These are phyloP conservation scores for Auricularia sp. DNA, from an alignment of 768 basidiomycete genomes.

Conservation along the genomic window DNA sequence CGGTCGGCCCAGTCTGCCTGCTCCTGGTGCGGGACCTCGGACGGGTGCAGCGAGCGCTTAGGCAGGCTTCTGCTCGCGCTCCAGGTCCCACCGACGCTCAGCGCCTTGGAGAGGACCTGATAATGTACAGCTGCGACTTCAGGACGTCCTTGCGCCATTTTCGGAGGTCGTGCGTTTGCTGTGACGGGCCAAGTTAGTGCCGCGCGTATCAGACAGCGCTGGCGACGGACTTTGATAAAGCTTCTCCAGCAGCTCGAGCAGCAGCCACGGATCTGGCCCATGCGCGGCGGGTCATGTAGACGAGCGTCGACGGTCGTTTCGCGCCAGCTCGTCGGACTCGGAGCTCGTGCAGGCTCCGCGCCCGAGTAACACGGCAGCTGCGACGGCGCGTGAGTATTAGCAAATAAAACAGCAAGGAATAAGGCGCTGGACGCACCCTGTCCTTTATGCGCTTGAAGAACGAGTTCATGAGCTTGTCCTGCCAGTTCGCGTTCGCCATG, in stretches of 20 bases:
- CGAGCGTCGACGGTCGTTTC: conserved; percentile 65
- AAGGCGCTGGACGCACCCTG: background rate
- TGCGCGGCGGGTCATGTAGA: conserved; percentile 65
- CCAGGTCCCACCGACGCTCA: conserved; percentile 67
- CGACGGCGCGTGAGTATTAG: background rate
- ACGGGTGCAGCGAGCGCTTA: conserved; percentile 18
- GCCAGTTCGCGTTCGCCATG: background rate
- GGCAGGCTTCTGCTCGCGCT: conserved; percentile 29
- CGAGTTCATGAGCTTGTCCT: conserved; percentile 3
- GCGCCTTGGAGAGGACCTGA: conserved; percentile 67
- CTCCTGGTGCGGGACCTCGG: conserved; percentile 13
- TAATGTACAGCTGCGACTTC: conserved; percentile 77
- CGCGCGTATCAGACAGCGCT: background rate
- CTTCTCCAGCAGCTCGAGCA: conserved; percentile 70
- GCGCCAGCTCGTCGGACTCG: conserved; percentile 65
- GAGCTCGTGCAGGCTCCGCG: conserved; percentile 51
- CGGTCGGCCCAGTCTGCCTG: conserved; percentile 46
- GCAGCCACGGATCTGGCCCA: conserved; percentile 70
- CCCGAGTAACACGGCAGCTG: conserved; percentile 86
- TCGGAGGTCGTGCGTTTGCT: conserved; percentile 47
- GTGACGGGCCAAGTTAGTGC: background rate
- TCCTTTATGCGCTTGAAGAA: background rate
- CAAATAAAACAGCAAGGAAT: background rate
- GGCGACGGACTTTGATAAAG: conserved; percentile 55
- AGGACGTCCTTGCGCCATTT: conserved; percentile 56